These are phyloP conservation scores for Ogataea neopini DNA, from an alignment of 805 yeast species.

Conservation along the genomic window DNA sequence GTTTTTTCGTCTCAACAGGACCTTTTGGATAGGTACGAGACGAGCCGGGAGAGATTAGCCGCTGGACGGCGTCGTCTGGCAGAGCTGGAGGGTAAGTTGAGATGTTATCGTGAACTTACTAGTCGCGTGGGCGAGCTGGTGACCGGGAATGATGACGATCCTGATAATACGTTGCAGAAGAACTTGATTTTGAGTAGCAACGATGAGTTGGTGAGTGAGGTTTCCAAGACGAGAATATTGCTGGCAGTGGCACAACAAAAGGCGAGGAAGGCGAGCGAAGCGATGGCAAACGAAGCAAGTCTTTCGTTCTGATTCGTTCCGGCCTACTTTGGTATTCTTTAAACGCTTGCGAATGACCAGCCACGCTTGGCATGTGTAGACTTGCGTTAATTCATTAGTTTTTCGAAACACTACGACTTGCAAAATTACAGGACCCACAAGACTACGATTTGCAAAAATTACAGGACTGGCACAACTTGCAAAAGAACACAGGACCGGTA, in stretches of 20 bases:
- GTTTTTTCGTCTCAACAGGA: slow-evolving; percentile 22
- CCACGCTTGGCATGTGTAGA: too few relatives aligned
- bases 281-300: too few relatives aligned
- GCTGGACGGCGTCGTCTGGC: slow-evolving; percentile 18
- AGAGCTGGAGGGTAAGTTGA: slow-evolving; percentile 16
- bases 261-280: not conserved
- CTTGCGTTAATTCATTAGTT: too few relatives aligned
- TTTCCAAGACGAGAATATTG: slow-evolving; percentile 23
- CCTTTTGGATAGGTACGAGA: slow-evolving; percentile 30
- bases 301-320: too few relatives aligned
- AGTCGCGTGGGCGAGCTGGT: slow-evolving; percentile 15
- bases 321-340: too few relatives aligned
- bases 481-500: too few relatives aligned
- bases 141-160: slow-evolving; percentile 10
- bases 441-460: too few relatives aligned
- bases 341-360: too few relatives aligned
- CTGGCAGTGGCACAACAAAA: slow-evolving; percentile 16
- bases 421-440: too few relatives aligned
- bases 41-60: slow-evolving; percentile 16
- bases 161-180: slow-evolving; percentile 20
- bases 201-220: slow-evolving; percentile 23
- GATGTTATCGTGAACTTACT: slow-evolving; percentile 20
- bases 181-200: slow-evolving; percentile 26
- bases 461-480: too few relatives aligned
- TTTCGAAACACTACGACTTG: too few relatives aligned